Percentiles rank a stretch among this genome's conserved stretches.
Evolutionary conservation across 441 rosid species (phyloP).

Genomic region (Caryocar brasiliense): DNA sequence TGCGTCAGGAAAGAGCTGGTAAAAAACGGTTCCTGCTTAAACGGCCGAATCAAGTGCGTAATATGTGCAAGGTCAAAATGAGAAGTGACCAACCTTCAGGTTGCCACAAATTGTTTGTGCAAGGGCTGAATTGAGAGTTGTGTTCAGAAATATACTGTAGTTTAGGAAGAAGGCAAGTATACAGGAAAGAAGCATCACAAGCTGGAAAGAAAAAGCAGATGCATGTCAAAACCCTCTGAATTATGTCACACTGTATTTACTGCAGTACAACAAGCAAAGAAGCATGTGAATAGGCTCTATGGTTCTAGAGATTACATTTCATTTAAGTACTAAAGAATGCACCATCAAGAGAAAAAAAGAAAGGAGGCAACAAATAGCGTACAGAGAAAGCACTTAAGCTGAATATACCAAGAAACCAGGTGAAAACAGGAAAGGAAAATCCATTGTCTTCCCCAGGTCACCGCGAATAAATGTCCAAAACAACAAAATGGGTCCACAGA

Average conservation of each 20-base stretch:
- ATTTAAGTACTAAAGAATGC: too few species aligned
- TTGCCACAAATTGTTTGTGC: slow-evolving; percentile 94
- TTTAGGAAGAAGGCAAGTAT: slow-evolving; percentile 86
- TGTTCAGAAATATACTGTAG: slow-evolving; percentile 87
- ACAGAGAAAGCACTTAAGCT: slow-evolving; percentile 1
- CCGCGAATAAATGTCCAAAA: slow-evolving; percentile 75
- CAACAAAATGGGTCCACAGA: slow-evolving; percentile 76
- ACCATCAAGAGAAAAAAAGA: too few species aligned
- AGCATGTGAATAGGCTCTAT: too few species aligned
- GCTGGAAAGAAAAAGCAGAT: slow-evolving; percentile 30
- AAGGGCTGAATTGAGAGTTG: slow-evolving; percentile 90
- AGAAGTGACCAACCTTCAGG: slow-evolving; percentile 52
- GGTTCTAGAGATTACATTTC: too few species aligned
- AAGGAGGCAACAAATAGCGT: neutral
- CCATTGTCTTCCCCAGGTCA: slow-evolving; percentile 47
- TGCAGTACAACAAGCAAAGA: too few species aligned
- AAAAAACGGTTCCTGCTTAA: too few species aligned
- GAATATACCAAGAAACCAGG: slow-evolving; percentile 73
- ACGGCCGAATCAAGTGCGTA: neutral
- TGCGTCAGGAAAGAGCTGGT: slow-evolving; percentile 29
- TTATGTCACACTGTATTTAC: too few species aligned
- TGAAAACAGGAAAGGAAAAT: slow-evolving; percentile 56
- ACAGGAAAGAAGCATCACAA: slow-evolving; percentile 67
- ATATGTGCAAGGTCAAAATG: neutral
- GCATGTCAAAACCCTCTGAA: too few species aligned